These are phyloP conservation scores for Lentinula detonsa DNA, from an alignment of 768 basidiomycete species.

Conservation along the genomic window DNA sequence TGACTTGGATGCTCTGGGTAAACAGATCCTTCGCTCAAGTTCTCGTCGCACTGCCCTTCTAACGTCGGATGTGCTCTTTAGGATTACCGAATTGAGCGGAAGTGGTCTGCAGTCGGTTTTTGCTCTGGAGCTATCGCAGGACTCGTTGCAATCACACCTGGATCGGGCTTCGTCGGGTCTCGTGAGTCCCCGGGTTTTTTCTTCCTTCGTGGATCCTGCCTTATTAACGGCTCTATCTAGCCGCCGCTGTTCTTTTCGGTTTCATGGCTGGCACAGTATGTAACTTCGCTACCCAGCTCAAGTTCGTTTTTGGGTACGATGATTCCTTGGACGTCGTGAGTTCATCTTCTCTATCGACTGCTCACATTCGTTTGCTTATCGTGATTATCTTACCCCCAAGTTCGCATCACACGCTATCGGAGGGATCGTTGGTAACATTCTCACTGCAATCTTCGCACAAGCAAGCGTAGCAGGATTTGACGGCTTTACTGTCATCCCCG, in stretches of 20 bases:
- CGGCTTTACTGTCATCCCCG: conserved; percentile 56
- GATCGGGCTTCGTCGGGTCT: conserved; percentile 76
- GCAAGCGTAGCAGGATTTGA: conserved; percentile 74
- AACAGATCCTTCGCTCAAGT: conserved; percentile 7
- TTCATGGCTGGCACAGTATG: conserved; percentile 77
- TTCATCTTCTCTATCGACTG: conserved; percentile 3
- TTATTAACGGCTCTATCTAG: conserved; percentile 21
- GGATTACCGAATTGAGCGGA: conserved; percentile 90
- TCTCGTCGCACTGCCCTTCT: neutral
- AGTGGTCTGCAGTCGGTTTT: conserved; percentile 92
- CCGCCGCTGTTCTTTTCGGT: conserved; percentile 83
- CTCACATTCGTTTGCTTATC: neutral
- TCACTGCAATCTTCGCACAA: conserved; percentile 89
- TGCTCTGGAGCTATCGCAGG: conserved; percentile 93
- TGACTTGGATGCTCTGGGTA: conserved; percentile 92
- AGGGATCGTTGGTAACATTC: conserved; percentile 73
- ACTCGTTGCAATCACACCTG: conserved; percentile 83
- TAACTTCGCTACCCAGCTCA: conserved; percentile 94
- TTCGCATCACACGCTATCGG: conserved; percentile 83
- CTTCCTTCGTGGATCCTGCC: neutral
- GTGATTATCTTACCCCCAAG: neutral
- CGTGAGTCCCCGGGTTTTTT: conserved; percentile 34
- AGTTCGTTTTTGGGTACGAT: conserved; percentile 72
- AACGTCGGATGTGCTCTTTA: conserved; percentile 14
- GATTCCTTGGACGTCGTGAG: conserved; percentile 70